Evolutionary conservation across 352 stramenopile species (phyloP).

Genomic region (Plasmopara viticola): DNA sequence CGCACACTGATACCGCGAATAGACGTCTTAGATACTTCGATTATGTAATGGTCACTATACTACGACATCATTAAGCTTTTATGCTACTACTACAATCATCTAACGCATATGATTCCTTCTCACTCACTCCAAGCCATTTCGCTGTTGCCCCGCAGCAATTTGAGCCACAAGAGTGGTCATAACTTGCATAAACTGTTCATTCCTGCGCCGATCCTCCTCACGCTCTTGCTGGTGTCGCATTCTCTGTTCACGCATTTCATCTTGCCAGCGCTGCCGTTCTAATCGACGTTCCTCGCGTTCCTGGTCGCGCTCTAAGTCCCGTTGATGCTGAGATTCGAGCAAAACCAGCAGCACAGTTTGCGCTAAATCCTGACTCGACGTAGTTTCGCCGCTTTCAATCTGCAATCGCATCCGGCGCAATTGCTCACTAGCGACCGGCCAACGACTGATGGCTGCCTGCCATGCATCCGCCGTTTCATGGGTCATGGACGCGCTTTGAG

Average conservation of each 20-base stretch:
- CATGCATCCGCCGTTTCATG: slow-evolving; percentile 23
- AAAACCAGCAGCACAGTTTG: slow-evolving; percentile 28
- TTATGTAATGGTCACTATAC: too few species aligned
- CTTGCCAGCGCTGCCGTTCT: slow-evolving; percentile 22
- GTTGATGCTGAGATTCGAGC: slow-evolving; percentile 27
- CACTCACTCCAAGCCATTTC: slow-evolving; percentile 18
- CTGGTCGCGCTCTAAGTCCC: slow-evolving; percentile 25
- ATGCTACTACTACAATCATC: background rate
- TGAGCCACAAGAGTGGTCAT: slow-evolving; percentile 27
- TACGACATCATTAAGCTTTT: too few species aligned
- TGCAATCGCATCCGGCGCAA: slow-evolving; percentile 18
- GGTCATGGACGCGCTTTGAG: slow-evolving; percentile 11
- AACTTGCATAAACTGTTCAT: slow-evolving; percentile 31
- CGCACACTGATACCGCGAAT: too few species aligned
- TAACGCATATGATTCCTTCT: background rate
- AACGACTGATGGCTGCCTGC: slow-evolving; percentile 19
- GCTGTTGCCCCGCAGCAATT: slow-evolving; percentile 22
- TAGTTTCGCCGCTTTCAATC: slow-evolving; percentile 17
- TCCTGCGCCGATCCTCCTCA: slow-evolving; percentile 21
- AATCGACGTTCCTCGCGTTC: slow-evolving; percentile 23
- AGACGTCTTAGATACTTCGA: too few species aligned
- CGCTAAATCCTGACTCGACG: slow-evolving; percentile 20
- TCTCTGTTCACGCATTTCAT: slow-evolving; percentile 25
- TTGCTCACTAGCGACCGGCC: slow-evolving; percentile 17
- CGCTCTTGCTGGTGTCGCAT: slow-evolving; percentile 24